Percentiles rank a stretch among this genome's conserved stretches.
These are phyloP conservation scores for Hapsidospora chrysogenum DNA, from an alignment of 495 filamentous ascomycete species.

Conservation along the genomic window DNA sequence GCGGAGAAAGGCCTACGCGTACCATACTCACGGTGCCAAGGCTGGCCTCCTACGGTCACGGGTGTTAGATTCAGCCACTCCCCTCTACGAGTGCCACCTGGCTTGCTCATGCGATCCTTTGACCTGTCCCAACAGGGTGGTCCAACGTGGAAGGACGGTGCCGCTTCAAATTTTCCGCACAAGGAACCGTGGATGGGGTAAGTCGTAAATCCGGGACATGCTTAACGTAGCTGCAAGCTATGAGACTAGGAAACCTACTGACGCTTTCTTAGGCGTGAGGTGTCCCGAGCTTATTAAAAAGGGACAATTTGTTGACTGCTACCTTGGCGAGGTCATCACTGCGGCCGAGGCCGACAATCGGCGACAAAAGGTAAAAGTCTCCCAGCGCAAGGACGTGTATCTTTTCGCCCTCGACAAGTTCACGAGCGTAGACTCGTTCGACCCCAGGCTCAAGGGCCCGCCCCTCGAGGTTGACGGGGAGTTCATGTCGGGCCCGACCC, in stretches of 20 bases:
- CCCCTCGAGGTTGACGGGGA: constrained; percentile 39
- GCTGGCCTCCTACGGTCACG: constrained; percentile 23
- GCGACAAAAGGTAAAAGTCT: constrained; percentile 30
- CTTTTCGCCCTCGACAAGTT: constrained; percentile 80
- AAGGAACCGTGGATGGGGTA: constrained; percentile 62
- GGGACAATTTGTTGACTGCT: constrained; percentile 65
- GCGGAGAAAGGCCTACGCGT: constrained; percentile 23
- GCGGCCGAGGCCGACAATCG: constrained; percentile 33
- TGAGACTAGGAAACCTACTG: too few species aligned
- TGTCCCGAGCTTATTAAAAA: constrained; percentile 47
- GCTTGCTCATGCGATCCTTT: constrained; percentile 44
- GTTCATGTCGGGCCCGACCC: constrained; percentile 38
- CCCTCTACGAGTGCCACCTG: constrained; percentile 73
- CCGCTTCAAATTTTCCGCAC: constrained; percentile 75
- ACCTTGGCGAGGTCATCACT: constrained; percentile 27
- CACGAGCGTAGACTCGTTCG: constrained; percentile 26
- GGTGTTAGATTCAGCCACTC: constrained; percentile 32
- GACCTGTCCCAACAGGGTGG: constrained; percentile 63
- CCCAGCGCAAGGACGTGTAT: constrained; percentile 44
- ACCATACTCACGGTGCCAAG: constrained; percentile 22
- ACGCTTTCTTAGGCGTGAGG: constrained; percentile 50
- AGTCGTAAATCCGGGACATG: too few species aligned
- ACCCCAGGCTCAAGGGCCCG: constrained; percentile 20
- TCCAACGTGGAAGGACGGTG: constrained; percentile 60
- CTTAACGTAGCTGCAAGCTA: too few species aligned